A percentile compares a stretch with the other conserved stretches of the same genome.
Evolutionary conservation across 805 yeast species (phyloP).

Genomic region (Maudiozyma bulderi): DNA sequence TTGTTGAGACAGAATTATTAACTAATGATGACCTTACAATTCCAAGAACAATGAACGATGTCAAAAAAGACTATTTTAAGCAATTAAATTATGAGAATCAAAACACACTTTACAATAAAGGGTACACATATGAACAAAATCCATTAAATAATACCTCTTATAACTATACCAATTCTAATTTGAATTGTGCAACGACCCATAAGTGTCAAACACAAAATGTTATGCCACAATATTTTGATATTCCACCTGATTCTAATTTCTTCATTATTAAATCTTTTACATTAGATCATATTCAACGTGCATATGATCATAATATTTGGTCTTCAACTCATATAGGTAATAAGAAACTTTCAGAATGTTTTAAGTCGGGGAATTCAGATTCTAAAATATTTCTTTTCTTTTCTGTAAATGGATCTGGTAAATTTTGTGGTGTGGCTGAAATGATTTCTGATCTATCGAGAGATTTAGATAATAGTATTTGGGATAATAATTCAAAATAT

Average conservation of each 20-base stretch:
- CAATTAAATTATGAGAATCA: too few species aligned
- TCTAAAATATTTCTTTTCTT: conserved; percentile 41
- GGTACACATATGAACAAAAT: too few species aligned
- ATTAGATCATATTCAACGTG: conserved; percentile 39
- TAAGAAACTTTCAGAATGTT: conserved; percentile 40
- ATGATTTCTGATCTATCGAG: conserved; percentile 33
- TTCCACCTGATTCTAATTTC: conserved; percentile 21
- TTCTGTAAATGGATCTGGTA: conserved; percentile 49
- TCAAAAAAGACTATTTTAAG: too few species aligned
- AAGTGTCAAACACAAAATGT: too few species aligned
- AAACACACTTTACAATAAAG: too few species aligned
- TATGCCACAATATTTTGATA: neutral
- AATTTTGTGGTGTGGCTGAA: conserved; percentile 50
- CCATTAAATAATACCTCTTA: too few species aligned
- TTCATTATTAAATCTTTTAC: conserved; percentile 50
- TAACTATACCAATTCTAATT: too few species aligned
- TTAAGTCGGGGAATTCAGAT: conserved; percentile 8
- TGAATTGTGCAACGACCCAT: too few species aligned
- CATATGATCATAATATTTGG: conserved; percentile 45
- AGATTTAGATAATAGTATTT: conserved; percentile 29
- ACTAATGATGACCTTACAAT: too few species aligned
- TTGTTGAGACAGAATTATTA: too few species aligned
- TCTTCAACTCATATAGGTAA: conserved; percentile 52
- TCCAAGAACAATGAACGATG: too few species aligned
- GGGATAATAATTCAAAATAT: conserved; percentile 42